Conservation (phyloP, 345 rosid species). For the Gossypium sturtianum region DNA sequence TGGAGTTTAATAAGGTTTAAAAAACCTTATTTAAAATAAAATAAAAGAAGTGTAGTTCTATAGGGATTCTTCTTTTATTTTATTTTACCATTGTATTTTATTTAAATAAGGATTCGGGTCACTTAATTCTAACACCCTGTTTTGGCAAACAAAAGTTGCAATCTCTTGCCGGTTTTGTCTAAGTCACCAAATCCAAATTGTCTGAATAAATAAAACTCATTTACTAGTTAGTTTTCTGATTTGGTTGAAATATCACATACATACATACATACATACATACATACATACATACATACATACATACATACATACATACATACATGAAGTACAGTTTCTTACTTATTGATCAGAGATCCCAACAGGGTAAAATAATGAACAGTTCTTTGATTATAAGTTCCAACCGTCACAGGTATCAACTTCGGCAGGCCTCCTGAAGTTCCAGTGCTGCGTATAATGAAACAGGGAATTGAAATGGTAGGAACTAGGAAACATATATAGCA, state of each 20-base stretch:
- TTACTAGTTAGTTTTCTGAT: not conserved
- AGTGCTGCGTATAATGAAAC: constrained; percentile 42
- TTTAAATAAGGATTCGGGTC: too few species aligned
- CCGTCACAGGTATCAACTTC: constrained; percentile 87
- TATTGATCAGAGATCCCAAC: constrained; percentile 71
- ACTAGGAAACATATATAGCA: not conserved
- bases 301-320: too few species aligned
- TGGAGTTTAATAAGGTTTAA: too few species aligned
- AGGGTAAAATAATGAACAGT: constrained; percentile 60
- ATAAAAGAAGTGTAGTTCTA: too few species aligned
- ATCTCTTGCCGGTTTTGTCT: constrained; percentile 43
- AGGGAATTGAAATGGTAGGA: not conserved
- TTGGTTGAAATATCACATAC: too few species aligned
- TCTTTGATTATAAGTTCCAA: constrained; percentile 50
- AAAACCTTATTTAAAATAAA: too few species aligned
- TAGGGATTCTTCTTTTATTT: too few species aligned
- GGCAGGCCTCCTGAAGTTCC: constrained; percentile 86
- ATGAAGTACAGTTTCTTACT: constrained; percentile 29
- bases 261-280: too few species aligned
- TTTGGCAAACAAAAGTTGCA: constrained; percentile 46
- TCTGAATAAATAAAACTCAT: constrained; percentile 17
- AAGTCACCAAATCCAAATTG: constrained; percentile 43
- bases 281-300: too few species aligned
- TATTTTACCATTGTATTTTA: too few species aligned
- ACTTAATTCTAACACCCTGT: too few species aligned